phyloP scores from a whole-genome alignment of 2,329 filamentous ascomycete species.

The Dendryphion nanum region DNA sequence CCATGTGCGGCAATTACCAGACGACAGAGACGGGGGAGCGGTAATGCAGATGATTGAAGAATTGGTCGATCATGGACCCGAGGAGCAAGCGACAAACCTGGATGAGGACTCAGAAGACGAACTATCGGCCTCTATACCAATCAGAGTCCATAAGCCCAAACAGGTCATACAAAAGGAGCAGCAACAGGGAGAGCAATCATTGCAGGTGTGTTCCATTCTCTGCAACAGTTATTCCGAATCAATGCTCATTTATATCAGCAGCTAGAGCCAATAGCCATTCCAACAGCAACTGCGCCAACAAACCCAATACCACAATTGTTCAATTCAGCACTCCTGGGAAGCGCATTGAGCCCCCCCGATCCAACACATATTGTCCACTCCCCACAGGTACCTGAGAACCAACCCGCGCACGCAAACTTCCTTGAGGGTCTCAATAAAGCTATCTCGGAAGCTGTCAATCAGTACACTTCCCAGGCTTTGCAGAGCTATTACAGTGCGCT shows the following conservation, averaged over 20 bases:
- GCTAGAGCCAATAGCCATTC: no score
- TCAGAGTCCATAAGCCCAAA: not conserved
- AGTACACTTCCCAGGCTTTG: not conserved
- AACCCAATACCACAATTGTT: not conserved
- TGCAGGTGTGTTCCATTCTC: no score
- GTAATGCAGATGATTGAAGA: not conserved
- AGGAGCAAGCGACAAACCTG: not conserved
- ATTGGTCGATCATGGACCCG: not conserved
- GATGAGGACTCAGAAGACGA: not conserved
- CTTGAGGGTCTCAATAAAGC: not conserved
- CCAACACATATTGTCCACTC: not conserved
- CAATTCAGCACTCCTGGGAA: not conserved
- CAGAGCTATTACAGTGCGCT: not conserved
- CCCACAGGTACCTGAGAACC: not conserved
- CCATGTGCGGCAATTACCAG: slow-evolving; percentile 56
- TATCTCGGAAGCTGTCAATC: not conserved
- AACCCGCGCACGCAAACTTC: not conserved
- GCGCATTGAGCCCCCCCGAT: no score
- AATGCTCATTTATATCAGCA: no score
- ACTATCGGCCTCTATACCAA: not conserved
- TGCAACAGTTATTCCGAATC: no score
- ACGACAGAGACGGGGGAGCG: not conserved
- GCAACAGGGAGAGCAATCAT: no score
- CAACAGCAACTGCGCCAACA: no score
- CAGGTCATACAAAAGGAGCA: not conserved